Evolutionary conservation across 345 rosid species (phyloP), one percentile per base, ranked within the genome.

Genomic region (Populus alba): DNA sequence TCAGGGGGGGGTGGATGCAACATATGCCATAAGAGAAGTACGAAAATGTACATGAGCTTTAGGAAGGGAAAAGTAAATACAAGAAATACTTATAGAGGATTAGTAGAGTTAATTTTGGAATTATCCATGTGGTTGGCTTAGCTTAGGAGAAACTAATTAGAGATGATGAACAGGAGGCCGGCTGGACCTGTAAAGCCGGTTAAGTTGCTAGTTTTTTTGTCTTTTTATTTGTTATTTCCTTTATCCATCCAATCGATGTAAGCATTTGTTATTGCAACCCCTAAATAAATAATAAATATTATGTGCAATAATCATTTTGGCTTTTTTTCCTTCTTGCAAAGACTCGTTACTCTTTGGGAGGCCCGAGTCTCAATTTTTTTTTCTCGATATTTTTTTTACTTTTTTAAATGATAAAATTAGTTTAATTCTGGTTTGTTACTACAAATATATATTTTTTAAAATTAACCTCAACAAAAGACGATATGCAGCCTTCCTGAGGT

Each of bases 61-160:
- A 75, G 82, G 81, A 75, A 74, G 77, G 51, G 59, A 72, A 75
- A n/a, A 45, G 82, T 81, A 85, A 81, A 82, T 77, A 79, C 72
- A 62, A 68, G 67, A 49, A 22, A 22, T 51, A n/a, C 31, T 1
- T 20, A 6, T 7, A 8, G 41, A 39, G 67, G 4, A 9, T 25
- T 25, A 72, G 22, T 71, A 61, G 66, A 70, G 63, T n/a, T 57
- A 9, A 76, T 82, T 79, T 86, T 83, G 84, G 76, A 18, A 68
- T 49, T 18, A 62, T 62, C 27, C 55, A 41, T 55, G n/a, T 39
- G 43, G 43, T 3, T 55, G 61, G 61, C 29, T 55, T 23, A 57
- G 65, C 29, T 23, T 65, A 66, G 70, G 23, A 35, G 51, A 31
- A 7, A 38, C 3, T n/a, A 8, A 62, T 49, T 27, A 68, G 20